Evolutionary conservation across 2,329 filamentous ascomycete genomes (phyloP).

Genomic region (Pseudohalonectria lignicola): DNA sequence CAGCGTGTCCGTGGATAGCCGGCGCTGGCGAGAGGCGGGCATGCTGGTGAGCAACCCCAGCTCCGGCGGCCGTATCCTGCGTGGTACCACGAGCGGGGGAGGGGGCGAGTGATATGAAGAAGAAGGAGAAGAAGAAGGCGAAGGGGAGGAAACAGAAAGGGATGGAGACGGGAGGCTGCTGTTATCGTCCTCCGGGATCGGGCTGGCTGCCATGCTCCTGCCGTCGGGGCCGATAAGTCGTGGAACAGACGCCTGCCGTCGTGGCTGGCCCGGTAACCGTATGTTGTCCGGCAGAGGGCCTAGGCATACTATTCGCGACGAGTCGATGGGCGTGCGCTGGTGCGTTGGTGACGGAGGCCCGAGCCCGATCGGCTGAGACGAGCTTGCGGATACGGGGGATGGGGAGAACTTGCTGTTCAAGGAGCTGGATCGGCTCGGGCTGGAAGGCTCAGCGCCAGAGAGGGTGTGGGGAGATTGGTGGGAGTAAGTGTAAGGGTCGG

Average conservation of each 20-base stretch:
- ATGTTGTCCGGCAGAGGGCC: constrained; percentile 41
- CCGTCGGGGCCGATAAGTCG: constrained; percentile 14
- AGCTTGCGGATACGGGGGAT: constrained; percentile 12
- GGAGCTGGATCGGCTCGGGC: constrained; percentile 15
- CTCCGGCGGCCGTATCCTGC: too few relatives aligned
- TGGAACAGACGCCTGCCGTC: too few relatives aligned
- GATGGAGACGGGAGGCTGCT: background rate
- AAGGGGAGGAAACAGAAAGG: background rate
- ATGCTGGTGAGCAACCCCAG: too few relatives aligned
- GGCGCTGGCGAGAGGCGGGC: too few relatives aligned
- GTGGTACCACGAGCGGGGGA: background rate
- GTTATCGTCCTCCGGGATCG: background rate
- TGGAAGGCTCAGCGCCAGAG: too few relatives aligned
- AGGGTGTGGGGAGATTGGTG: constrained; percentile 2
- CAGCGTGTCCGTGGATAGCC: constrained; percentile 29
- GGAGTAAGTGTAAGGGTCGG: constrained; percentile 5
- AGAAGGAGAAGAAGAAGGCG: background rate
- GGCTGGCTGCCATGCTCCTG: background rate
- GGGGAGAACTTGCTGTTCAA: constrained; percentile 3
- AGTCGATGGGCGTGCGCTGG: constrained; percentile 40
- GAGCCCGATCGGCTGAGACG: constrained; percentile 16
- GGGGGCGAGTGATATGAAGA: background rate
- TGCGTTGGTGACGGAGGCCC: constrained; percentile 20
- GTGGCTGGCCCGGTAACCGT: constrained; percentile 24
- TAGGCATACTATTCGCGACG: constrained; percentile 40